Conservation (phyloP, 768 basidiomycete genomes). For the Hypsizygus marmoreus region DNA sequence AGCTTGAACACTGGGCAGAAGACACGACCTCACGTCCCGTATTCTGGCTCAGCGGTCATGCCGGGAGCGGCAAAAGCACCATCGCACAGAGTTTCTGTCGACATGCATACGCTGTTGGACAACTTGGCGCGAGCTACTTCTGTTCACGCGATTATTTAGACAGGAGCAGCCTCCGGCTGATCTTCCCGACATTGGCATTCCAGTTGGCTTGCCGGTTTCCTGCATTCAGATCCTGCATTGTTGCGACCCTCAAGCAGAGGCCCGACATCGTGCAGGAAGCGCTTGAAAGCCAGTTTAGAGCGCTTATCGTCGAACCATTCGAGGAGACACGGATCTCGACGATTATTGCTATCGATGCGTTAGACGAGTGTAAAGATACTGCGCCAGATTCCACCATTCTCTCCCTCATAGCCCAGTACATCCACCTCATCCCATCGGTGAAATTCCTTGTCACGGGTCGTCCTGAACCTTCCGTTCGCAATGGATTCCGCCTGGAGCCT, state of each 20-base stretch:
- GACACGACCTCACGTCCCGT: conserved; percentile 5
- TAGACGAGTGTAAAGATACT: conserved; percentile 4
- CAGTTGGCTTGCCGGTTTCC: conserved; percentile 2
- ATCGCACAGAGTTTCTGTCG: conserved; percentile 21
- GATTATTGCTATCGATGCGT: conserved; percentile 6
- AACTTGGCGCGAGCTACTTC: conserved; percentile 9
- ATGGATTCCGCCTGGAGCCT: not conserved
- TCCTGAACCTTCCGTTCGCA: not conserved
- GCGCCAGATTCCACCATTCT: not conserved
- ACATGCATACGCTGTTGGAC: not conserved
- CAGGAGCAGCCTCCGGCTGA: not conserved
- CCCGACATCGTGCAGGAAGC: not conserved
- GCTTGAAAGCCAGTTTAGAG: not conserved
- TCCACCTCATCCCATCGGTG: not conserved
- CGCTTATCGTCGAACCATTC: not conserved
- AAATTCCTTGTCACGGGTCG: conserved; percentile 3
- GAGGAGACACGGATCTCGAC: not conserved
- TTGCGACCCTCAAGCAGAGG: not conserved
- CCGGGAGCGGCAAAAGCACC: conserved; percentile 24
- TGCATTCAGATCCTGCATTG: not conserved
- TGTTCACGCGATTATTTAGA: not conserved
- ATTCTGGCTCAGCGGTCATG: conserved; percentile 24
- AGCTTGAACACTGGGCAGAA: conserved; percentile 14
- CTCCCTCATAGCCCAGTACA: not conserved
- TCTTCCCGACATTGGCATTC: conserved; percentile 1